Conservation (phyloP, 2,329 filamentous ascomycete genomes). For the Exophiala oligosperma region DNA sequence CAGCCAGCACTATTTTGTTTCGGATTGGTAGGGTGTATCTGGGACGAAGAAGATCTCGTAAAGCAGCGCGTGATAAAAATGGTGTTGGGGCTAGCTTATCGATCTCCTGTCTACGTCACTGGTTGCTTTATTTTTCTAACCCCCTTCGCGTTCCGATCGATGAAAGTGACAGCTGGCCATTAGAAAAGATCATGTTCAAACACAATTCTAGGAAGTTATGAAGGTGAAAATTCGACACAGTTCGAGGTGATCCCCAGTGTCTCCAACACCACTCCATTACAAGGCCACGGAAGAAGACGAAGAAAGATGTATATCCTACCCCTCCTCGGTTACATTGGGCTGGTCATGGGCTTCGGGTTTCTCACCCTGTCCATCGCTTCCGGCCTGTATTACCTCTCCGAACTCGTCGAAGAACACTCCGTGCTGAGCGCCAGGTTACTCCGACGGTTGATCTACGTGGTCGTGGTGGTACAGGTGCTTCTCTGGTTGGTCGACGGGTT, state of each 20-base stretch:
- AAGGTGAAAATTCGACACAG: neutral
- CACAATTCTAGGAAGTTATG: too few relatives aligned
- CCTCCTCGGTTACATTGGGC: conserved; percentile 83
- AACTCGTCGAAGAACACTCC: conserved; percentile 96
- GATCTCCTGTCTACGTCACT: too few relatives aligned
- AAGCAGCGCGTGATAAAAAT: too few relatives aligned
- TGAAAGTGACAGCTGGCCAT: conserved; percentile 6
- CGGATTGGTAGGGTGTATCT: too few relatives aligned
- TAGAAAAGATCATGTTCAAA: neutral
- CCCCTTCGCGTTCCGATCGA: neutral
- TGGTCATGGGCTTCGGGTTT: conserved; percentile 87
- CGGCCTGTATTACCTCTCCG: conserved; percentile 97
- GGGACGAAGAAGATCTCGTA: too few relatives aligned
- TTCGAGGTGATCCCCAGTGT: neutral
- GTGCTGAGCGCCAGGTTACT: conserved; percentile 88
- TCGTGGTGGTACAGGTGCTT: conserved; percentile 72
- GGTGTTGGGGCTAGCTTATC: too few relatives aligned
- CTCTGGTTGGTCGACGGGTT: conserved; percentile 84
- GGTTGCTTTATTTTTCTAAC: neutral
- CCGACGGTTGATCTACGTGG: conserved; percentile 76
- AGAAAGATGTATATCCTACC: conserved; percentile 89
- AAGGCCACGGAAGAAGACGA: conserved; percentile 4
- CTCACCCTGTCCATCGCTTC: conserved; percentile 96
- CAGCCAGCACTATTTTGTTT: too few relatives aligned
- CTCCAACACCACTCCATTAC: too few relatives aligned